Percentiles rank a stretch among this genome's conserved stretches.
phyloP scores from a whole-genome alignment of 768 basidiomycete genomes.

The Sarcomyxa edulis region DNA sequence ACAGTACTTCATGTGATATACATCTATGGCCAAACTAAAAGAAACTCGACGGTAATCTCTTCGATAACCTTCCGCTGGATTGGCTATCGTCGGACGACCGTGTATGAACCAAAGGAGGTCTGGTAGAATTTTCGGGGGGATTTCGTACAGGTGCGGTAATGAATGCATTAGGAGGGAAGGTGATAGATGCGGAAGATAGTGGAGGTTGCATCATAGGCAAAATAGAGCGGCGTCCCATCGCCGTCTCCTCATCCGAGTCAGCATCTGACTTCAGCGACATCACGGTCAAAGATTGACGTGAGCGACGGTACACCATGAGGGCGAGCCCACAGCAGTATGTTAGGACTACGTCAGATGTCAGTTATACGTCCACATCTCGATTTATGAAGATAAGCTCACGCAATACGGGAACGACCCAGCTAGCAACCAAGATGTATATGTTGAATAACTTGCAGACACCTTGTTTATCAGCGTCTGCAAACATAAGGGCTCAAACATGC shows the following conservation, averaged over 20 bases:
- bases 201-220: constrained; percentile 9
- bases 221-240: constrained; percentile 8
- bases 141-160: no score
- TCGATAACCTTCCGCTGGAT: no score
- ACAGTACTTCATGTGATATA: no score
- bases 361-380: no score
- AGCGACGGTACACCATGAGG: constrained; percentile 28
- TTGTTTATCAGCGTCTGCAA: constrained; percentile 31
- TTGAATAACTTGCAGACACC: constrained; percentile 44
- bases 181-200: no score
- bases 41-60: no score
- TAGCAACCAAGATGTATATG: constrained; percentile 41
- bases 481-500: neutral
- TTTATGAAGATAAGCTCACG: constrained; percentile 33
- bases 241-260: neutral
- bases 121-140: no score
- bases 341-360: constrained; percentile 4
- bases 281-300: constrained; percentile 14
- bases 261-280: neutral
- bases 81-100: no score
- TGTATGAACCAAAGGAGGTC: no score
- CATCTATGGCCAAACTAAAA: no score
- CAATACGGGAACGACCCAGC: constrained; percentile 49
- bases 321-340: constrained; percentile 21
- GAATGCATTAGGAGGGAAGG: no score